Conservation (phyloP, 2,329 filamentous ascomycete genomes). For the Fusarium chlamydosporum region DNA sequence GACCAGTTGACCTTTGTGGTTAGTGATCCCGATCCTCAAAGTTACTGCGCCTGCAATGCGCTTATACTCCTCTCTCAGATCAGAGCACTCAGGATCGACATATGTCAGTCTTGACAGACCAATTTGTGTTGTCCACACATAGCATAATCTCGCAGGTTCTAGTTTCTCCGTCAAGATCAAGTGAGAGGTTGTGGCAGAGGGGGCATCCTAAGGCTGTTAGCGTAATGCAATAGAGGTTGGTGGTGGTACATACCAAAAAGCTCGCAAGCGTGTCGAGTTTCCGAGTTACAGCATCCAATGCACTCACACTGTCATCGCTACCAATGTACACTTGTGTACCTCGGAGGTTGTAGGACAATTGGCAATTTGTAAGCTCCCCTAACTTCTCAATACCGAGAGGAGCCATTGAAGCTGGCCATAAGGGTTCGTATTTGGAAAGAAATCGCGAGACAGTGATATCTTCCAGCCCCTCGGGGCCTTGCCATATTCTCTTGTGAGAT, state of each 20-base stretch:
- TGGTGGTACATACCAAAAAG: slow-evolving; percentile 30
- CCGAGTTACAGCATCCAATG: slow-evolving; percentile 30
- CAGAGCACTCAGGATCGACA: slow-evolving; percentile 15
- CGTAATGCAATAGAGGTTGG: not conserved
- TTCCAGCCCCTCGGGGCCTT: slow-evolving; percentile 39
- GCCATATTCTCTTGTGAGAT: slow-evolving; percentile 47
- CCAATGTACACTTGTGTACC: slow-evolving; percentile 52
- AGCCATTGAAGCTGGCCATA: slow-evolving; percentile 25
- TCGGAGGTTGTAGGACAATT: slow-evolving; percentile 50
- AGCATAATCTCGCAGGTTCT: slow-evolving; percentile 35
- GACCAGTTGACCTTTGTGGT: slow-evolving; percentile 15
- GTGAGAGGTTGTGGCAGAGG: slow-evolving; percentile 35
- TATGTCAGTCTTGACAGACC: slow-evolving; percentile 50
- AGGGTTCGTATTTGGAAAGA: slow-evolving; percentile 33
- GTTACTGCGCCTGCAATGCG: slow-evolving; percentile 39
- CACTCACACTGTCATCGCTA: slow-evolving; percentile 16
- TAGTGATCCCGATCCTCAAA: slow-evolving; percentile 36
- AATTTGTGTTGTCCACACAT: slow-evolving; percentile 50
- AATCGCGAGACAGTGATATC: slow-evolving; percentile 31
- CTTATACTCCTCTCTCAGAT: slow-evolving; percentile 29
- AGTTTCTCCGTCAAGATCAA: slow-evolving; percentile 43
- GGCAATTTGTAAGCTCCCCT: slow-evolving; percentile 31
- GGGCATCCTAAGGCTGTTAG: slow-evolving; percentile 41
- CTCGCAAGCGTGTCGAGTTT: slow-evolving; percentile 45
- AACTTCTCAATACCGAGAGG: slow-evolving; percentile 31